Base-by-base conservation (phyloP, 495 filamentous ascomycete species). In the Penicillium salamii region DNA sequence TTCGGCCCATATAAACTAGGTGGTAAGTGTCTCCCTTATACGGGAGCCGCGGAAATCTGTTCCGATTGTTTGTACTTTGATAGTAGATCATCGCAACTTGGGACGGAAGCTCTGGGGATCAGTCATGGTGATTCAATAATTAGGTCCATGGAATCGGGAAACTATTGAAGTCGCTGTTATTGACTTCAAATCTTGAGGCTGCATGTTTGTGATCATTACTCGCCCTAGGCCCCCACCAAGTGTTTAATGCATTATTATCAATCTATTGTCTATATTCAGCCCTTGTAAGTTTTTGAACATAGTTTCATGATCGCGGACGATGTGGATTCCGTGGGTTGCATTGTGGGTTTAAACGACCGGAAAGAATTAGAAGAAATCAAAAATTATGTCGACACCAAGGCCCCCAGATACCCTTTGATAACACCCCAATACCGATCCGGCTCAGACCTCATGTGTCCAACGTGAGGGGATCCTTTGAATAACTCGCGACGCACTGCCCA, bases 381-480 rank as follows among this genome's bases (percentile, higher is more conserved):
- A 17, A n/a, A 37, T 42, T 41, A 52, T 35, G 19, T 24, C n/a
- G 3, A 42, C 7, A 36, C 34, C 50, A 21, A 39, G 43, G 49
- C 18, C 24, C 46, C 47, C 49, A 68, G 26, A 44, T 61, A 57
- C 18, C 57, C 50, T 42, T 54, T 62, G 21, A 78, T 58, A 42
- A 73, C 61, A 5, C 49, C 42, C 72, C 74, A 78, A 46, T 78
- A 78, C 12, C 71, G 58, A 34, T 65, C 67, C 2, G 70, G 64
- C 35, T 74, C 70, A 7, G 50, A 49, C 38, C 55, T 66, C 68
- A 75, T 71, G 64, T 75, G 72, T 13, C 58, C 62, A 39, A 78
- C 72, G 68, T 78, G 74, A 35, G 62, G 55, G 31, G 74, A 63
- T 0, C 61, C 66, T 18, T 56, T 33, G 41, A 75, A 77, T 51